These are phyloP conservation scores for Clarireedia homoeocarpa DNA, from an alignment of 2,329 filamentous ascomycete genomes.

Conservation along the genomic window DNA sequence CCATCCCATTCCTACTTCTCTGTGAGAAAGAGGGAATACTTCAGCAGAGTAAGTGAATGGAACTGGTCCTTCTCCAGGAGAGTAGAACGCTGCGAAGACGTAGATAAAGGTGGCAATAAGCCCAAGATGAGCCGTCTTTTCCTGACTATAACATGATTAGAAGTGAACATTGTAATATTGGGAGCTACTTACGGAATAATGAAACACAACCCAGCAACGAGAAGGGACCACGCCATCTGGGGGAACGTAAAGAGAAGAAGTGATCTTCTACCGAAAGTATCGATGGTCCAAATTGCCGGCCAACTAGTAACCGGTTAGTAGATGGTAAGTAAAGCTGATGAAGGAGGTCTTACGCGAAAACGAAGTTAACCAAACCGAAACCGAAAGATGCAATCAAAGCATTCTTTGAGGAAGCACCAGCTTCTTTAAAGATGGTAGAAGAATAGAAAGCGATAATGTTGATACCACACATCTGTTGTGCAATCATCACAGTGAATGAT, in stretches of 20 bases:
- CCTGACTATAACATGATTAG: not conserved
- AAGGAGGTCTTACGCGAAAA: constrained; percentile 23
- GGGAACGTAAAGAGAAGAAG: constrained; percentile 59
- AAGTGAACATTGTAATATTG: not conserved
- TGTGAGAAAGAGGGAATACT: constrained; percentile 54
- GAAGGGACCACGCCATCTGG: constrained; percentile 56
- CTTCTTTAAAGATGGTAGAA: constrained; percentile 50
- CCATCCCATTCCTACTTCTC: constrained; percentile 56
- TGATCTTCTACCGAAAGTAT: constrained; percentile 54
- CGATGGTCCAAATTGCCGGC: constrained; percentile 52
- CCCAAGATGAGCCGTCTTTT: constrained; percentile 35
- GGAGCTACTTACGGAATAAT: constrained; percentile 34
- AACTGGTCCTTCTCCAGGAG: constrained; percentile 53
- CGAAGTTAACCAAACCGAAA: constrained; percentile 56
- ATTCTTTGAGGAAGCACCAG: constrained; percentile 45
- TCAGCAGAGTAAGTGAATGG: constrained; percentile 55
- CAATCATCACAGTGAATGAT: constrained; percentile 68
- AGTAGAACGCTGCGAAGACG: constrained; percentile 58
- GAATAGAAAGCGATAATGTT: constrained; percentile 74
- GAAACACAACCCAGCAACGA: constrained; percentile 51
- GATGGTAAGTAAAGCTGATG: constrained; percentile 29
- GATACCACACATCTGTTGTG: constrained; percentile 29
- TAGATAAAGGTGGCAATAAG: constrained; percentile 54
- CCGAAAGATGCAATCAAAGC: constrained; percentile 56
- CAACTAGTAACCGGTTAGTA: constrained; percentile 53